Evolutionary conservation across 805 yeast genomes (phyloP).

Genomic region (Candida silvatica): DNA sequence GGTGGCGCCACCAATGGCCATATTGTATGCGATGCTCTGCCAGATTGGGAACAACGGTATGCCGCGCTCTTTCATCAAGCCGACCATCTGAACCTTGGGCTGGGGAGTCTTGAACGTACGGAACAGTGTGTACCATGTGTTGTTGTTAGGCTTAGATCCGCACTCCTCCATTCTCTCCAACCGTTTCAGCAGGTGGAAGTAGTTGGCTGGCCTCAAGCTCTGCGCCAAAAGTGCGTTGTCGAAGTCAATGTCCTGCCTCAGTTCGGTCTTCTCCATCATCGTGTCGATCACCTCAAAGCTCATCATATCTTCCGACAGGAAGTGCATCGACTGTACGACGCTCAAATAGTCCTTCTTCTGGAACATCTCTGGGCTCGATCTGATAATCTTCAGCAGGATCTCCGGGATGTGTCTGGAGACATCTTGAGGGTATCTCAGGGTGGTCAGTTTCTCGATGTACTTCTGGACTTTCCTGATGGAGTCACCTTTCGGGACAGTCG

Average conservation of each 20-base stretch:
- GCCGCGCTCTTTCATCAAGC: constrained; percentile 15
- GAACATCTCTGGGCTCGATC: constrained; percentile 9
- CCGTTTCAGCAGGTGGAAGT: constrained; percentile 11
- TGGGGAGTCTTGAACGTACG: constrained; percentile 11
- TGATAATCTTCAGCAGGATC: constrained; percentile 8
- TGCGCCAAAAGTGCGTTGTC: constrained; percentile 17
- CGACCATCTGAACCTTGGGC: constrained; percentile 12
- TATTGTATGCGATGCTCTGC: too few relatives aligned
- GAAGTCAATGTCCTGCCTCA: constrained; percentile 20
- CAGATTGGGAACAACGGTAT: constrained; percentile 17
- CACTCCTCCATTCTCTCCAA: constrained; percentile 10
- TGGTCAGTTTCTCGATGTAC: constrained; percentile 13
- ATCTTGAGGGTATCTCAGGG: constrained; percentile 10
- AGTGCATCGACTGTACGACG: constrained; percentile 13
- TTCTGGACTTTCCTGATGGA: constrained; percentile 7
- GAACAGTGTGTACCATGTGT: constrained; percentile 22
- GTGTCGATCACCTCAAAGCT: constrained; percentile 11
- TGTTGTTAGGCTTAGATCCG: constrained; percentile 12
- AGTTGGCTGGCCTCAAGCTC: constrained; percentile 9
- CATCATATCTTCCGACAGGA: constrained; percentile 9
- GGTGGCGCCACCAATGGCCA: too few relatives aligned
- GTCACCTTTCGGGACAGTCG: constrained; percentile 9
- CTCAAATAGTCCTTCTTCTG: constrained; percentile 13
- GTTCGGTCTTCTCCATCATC: constrained; percentile 13
- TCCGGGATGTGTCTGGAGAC: constrained; percentile 8